Evolutionary conservation across 179 eudicot genomes (phyloP), one percentile per base, ranked within the genome.

Genomic region (Corrigiola litoralis): DNA sequence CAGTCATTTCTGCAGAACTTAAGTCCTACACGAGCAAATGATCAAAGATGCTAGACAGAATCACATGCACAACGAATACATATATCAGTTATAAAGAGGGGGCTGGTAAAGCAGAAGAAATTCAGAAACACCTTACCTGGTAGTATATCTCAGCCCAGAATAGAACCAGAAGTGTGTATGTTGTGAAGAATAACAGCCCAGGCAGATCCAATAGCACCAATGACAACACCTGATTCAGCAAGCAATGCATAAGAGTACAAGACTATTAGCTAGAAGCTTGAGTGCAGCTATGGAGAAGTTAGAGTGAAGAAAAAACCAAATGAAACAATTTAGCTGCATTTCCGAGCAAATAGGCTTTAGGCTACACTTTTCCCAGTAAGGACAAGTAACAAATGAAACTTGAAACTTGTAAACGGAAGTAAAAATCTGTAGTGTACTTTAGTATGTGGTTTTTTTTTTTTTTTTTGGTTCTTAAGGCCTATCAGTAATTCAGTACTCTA

Each of bases 81-180:
- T 56, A 8, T 28, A 42, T 29, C 27, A 21, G 44, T 16, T 1
- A 0, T 36, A 0, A 37, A 57, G 38, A 32, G 41, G 33, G n/a
- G n/a, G 28, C 14, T 49, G 51, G 20, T 36, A 59, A 42, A 53
- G 23, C n/a, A 27, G 32, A 40, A 28, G n/a, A 60, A 18, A 62
- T 68, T 17, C 28, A 63, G 33, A 41, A 63, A 10, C 12, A 40
- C 42, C 67, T 64, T 69, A 68, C 97, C 95, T 86, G 95, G 79
- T 85, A 87, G 78, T 87, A 92, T 74, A 92, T 92, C 86, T 87
- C 96, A 42, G 98, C 98, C 98, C 98, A 92, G 62, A 92, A 92
- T 50, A 87, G 90, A 56, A 90, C 95, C 75, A 92, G 89, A 32
- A 92, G 81, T 4, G 97, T 86, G 76, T 85, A 92, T 33, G 98